Conservation (phyloP, 2,329 filamentous ascomycete genomes). For the Colletotrichum theobromicola region DNA sequence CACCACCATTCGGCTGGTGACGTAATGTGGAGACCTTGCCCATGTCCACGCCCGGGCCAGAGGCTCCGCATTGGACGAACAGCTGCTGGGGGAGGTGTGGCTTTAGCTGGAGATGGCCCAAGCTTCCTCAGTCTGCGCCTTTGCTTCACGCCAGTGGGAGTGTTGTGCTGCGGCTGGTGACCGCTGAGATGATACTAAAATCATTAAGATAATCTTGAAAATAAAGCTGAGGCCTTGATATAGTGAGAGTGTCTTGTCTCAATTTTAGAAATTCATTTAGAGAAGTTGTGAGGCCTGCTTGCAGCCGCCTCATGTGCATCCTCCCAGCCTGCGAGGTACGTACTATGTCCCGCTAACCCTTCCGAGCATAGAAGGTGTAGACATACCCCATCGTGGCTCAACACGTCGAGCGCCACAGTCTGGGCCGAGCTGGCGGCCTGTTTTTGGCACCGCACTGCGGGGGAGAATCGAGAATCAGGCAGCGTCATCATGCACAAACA, state of each 20-base stretch:
- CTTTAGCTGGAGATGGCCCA: not conserved
- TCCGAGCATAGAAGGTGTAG: not conserved
- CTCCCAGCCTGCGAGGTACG: not conserved
- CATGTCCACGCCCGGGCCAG: conserved; percentile 3
- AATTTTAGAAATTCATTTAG: not conserved
- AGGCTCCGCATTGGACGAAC: conserved; percentile 14
- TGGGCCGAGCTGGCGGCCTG: conserved; percentile 7
- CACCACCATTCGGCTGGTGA: not conserved
- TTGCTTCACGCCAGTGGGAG: not conserved
- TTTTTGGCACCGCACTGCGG: conserved; percentile 19
- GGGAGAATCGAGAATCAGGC: conserved; percentile 17
- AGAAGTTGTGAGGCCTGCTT: not conserved
- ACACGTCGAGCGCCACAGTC: not conserved
- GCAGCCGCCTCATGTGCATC: not conserved
- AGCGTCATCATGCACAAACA: conserved; percentile 22
- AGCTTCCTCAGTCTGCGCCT: not conserved
- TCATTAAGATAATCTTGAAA: not conserved
- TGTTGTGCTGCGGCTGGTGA: not conserved
- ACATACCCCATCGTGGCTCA: conserved; percentile 10
- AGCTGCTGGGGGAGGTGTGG: not conserved
- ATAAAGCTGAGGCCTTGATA: not conserved
- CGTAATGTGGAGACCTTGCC: conserved; percentile 12
- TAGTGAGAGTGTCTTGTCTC: not conserved
- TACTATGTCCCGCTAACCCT: not conserved
- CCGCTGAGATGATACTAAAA: not conserved